Percentiles rank a stretch among this genome's conserved stretches.
phyloP scores from a whole-genome alignment of 805 yeast genomes.

The Yamadazyma endophytica region DNA sequence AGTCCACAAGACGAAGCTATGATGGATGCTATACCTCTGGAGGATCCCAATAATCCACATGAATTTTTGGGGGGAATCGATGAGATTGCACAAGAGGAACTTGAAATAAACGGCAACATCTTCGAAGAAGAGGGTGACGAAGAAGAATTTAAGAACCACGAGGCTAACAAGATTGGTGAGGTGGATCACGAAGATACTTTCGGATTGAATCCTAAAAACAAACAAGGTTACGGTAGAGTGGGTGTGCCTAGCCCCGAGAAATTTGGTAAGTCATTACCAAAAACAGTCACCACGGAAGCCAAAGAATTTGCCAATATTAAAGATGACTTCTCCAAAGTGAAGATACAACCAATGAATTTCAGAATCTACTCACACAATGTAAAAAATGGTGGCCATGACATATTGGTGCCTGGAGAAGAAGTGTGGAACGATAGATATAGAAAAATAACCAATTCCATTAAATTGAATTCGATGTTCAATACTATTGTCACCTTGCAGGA shows the following conservation, averaged over 20 bases:
- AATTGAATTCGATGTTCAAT: conserved; percentile 19
- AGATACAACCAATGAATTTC: conserved; percentile 15
- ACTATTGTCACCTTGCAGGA: conserved; percentile 39
- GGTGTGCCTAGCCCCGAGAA: conserved; percentile 8
- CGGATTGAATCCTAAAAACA: conserved; percentile 6
- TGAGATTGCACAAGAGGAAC: conserved; percentile 14
- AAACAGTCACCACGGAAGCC: conserved; percentile 5
- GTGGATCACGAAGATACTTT: conserved; percentile 11
- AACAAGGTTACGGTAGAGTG: conserved; percentile 7
- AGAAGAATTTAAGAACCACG: conserved; percentile 9
- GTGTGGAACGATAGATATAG: conserved; percentile 20
- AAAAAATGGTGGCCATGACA: conserved; percentile 24
- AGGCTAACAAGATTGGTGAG: conserved; percentile 8
- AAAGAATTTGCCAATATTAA: conserved; percentile 12
- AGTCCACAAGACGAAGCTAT: neutral
- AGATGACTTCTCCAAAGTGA: conserved; percentile 7
- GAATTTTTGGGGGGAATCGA: conserved; percentile 20
- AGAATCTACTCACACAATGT: conserved; percentile 35
- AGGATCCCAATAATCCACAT: conserved; percentile 16
- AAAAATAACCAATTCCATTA: conserved; percentile 17
- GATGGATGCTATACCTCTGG: neutral
- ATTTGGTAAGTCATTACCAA: conserved; percentile 4
- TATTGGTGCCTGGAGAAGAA: conserved; percentile 20
- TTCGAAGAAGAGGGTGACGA: conserved; percentile 13
- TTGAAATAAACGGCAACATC: conserved; percentile 11